These are phyloP conservation scores for Exserohilum turcica DNA, from an alignment of 2,329 filamentous ascomycete genomes.

Conservation along the genomic window DNA sequence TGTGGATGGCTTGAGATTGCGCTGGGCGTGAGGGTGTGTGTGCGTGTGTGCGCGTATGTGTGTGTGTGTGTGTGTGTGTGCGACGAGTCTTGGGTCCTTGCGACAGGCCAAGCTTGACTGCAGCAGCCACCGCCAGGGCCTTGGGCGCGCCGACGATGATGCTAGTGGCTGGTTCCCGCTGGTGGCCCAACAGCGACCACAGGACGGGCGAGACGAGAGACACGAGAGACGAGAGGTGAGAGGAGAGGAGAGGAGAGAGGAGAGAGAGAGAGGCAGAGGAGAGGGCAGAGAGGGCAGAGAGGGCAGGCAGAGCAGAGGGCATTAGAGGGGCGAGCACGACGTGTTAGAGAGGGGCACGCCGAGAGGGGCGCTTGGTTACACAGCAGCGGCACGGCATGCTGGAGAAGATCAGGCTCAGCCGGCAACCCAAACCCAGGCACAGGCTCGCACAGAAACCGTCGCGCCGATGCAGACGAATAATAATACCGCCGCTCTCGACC, in stretches of 20 bases:
- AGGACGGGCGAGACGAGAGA: not conserved
- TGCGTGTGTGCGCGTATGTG: not conserved
- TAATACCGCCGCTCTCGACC: not conserved
- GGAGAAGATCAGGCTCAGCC: not conserved
- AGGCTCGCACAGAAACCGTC: not conserved
- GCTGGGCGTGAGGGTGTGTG: not conserved
- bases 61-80: not conserved
- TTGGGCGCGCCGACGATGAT: too few species aligned
- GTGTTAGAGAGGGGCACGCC: too few species aligned
- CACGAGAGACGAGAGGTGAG: too few species aligned
- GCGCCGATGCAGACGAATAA: too few species aligned
- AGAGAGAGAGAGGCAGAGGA: too few species aligned
- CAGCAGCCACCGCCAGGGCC: constrained; percentile 20
- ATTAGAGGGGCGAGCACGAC: too few species aligned
- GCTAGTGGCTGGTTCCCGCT: constrained; percentile 8
- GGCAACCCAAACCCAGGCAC: too few species aligned
- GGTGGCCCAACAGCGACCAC: constrained; percentile 8
- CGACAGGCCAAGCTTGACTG: constrained; percentile 19
- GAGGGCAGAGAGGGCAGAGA: not conserved
- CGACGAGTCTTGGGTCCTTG: constrained; percentile 10
- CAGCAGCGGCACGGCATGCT: not conserved
- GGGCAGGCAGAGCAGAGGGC: not conserved
- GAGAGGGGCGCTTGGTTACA: constrained; percentile 1
- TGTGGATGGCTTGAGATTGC: constrained; percentile 3
- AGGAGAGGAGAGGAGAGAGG: too few species aligned